phyloP scores from a whole-genome alignment of 2,329 filamentous ascomycete genomes.

The Alternaria arbusti region DNA sequence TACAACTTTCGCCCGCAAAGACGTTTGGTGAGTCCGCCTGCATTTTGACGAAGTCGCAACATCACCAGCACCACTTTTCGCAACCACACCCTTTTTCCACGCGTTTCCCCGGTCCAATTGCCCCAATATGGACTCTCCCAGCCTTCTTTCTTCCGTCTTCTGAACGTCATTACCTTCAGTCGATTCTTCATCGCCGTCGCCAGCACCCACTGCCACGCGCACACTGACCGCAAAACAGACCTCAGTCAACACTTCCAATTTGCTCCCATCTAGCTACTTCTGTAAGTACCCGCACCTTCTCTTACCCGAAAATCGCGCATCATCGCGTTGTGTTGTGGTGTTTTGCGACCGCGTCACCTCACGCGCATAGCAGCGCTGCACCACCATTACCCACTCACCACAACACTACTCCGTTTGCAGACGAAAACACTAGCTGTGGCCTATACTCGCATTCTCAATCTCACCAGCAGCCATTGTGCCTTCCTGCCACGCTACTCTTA shows the following conservation, averaged over 20 bases:
- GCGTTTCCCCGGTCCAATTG: conserved; percentile 42
- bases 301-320: conserved; percentile 34
- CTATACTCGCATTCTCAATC: conserved; percentile 2
- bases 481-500: conserved; percentile 3
- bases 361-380: conserved; percentile 30
- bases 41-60: conserved; percentile 17
- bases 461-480: not conserved
- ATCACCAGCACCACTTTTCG: conserved; percentile 29
- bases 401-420: conserved; percentile 14
- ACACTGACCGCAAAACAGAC: conserved; percentile 44
- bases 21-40: conserved; percentile 44
- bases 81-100: conserved; percentile 38
- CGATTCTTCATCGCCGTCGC: conserved; percentile 40
- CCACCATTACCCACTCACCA: conserved; percentile 24
- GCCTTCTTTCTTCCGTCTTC: conserved; percentile 39
- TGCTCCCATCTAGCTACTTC: conserved; percentile 22
- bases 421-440: conserved; percentile 2
- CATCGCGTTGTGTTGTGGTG: conserved; percentile 34
- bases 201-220: conserved; percentile 20
- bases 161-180: conserved; percentile 37
- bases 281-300: conserved; percentile 38
- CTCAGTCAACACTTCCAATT: conserved; percentile 28
- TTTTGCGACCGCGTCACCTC: conserved; percentile 40
- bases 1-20: conserved; percentile 36
- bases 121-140: conserved; percentile 29